Base-by-base conservation (phyloP, 2,329 filamentous ascomycete genomes). In the Stemphylium lycopersici region DNA sequence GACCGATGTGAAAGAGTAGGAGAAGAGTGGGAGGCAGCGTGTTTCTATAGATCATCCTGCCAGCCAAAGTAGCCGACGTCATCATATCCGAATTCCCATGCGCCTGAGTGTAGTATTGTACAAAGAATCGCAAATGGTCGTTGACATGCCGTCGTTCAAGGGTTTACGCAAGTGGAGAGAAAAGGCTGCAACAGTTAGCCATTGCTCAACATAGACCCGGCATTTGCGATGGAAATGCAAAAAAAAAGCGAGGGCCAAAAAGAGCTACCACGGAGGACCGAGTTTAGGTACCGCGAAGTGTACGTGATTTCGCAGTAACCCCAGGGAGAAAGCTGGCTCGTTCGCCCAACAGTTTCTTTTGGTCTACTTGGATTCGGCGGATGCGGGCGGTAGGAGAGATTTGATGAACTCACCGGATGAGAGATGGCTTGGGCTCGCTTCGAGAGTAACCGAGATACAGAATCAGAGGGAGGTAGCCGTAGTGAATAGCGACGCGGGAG, bases 401-500 rank as follows among this genome's bases (percentile, higher is more conserved):
- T 18, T 10, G 44, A 26, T 34, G n/a, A 38, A 46, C 64, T 65
- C 63, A 90, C 87, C 86, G 86, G 79, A 90, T 89, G 67, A 90
- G 76, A 40, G 91, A 88, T 50, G 95, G 95, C 75, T 90, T 87
- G 36, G 95, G 95, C 77, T 93, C 90, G 82, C 93, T 98, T 77
- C 90, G 89, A 50, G 93, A 96, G 82, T 96, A 98, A 68, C 93
- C 95, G 70, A 99, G 89, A 79, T 98, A 99, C 77, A 99, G 85
- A 76, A 99, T 96, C 78, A 99, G 79, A 69, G 95, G 95, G 55
- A 99, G 86, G 79, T 98, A 99, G 77, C 95, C 95, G 83, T 98
- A 99, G 82, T 99, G 95, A 73, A 99, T 90, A 56, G 90, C 92
- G 70, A 97, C 88, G 72, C 93, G 87, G 59, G 92, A 95, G 76